Percentiles rank a stretch among this genome's conserved stretches.
Evolutionary conservation across 176 grass and related monocot genomes (phyloP).

Genomic region (Cymbopogon citratus): DNA sequence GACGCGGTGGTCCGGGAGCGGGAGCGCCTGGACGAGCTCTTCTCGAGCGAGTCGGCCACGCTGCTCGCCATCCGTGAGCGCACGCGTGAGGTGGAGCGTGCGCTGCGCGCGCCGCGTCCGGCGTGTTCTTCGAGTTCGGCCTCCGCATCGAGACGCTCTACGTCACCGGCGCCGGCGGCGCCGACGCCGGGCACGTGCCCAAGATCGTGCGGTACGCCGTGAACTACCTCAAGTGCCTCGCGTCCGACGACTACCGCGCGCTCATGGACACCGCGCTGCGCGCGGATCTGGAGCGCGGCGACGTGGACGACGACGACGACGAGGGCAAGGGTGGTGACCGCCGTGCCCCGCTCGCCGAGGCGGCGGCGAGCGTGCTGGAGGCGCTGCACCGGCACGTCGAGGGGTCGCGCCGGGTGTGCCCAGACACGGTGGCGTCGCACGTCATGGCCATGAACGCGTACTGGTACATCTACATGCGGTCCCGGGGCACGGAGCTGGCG

Average conservation of each 20-base stretch:
- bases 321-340: background rate
- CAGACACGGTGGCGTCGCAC: constrained; percentile 34
- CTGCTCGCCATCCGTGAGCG: constrained; percentile 39
- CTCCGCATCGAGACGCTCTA: constrained; percentile 53
- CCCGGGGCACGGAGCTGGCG: constrained; percentile 48
- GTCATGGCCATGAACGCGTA: constrained; percentile 64
- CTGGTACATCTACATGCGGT: constrained; percentile 77
- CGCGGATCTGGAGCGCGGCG: constrained; percentile 21
- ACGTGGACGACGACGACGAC: background rate
- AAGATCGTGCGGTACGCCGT: constrained; percentile 68
- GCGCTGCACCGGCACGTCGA: constrained; percentile 58
- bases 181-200: constrained; percentile 30
- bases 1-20: constrained; percentile 33
- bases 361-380: constrained; percentile 38
- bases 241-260: constrained; percentile 42
- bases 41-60: constrained; percentile 38
- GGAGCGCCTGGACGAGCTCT: constrained; percentile 28
- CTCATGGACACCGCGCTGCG: constrained; percentile 45
- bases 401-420: constrained; percentile 28
- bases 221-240: constrained; percentile 64
- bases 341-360: constrained; percentile 23
- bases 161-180: background rate
- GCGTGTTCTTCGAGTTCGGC: constrained; percentile 52
- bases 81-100: constrained; percentile 45
- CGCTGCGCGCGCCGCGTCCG: constrained; percentile 41